A percentile compares a stretch with the other conserved stretches of the same genome.
These are phyloP conservation scores for Extremus antarcticus DNA, from an alignment of 495 filamentous ascomycete genomes.

Conservation along the genomic window DNA sequence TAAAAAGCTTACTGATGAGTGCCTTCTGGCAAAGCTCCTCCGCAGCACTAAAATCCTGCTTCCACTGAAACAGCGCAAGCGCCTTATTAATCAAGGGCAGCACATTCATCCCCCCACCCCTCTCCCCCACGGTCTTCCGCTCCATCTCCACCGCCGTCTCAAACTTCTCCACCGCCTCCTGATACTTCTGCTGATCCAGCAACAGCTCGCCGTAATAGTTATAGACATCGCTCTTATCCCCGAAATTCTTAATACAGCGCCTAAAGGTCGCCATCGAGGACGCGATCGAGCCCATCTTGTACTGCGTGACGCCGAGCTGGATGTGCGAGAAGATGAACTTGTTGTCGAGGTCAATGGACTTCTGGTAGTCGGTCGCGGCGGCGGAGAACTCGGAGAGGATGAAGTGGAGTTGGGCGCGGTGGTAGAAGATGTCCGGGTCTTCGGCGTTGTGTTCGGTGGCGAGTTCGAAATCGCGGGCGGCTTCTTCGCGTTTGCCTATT, in stretches of 20 bases:
- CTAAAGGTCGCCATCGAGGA: slow-evolving; percentile 98
- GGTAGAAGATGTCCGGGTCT: slow-evolving; percentile 98
- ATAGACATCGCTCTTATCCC: slow-evolving; percentile 92
- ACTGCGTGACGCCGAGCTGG: slow-evolving; percentile 97
- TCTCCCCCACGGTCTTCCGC: slow-evolving; percentile 54
- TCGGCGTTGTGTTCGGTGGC: slow-evolving; percentile 75
- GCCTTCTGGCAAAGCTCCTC: slow-evolving; percentile 96
- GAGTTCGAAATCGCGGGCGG: slow-evolving; percentile 75
- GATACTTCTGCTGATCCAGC: slow-evolving; percentile 88
- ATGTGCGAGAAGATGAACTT: slow-evolving; percentile 99
- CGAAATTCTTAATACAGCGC: slow-evolving; percentile 95
- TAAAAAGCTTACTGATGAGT: slow-evolving; percentile 69
- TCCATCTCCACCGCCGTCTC: slow-evolving; percentile 97
- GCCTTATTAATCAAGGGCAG: slow-evolving; percentile 98
- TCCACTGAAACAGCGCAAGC: slow-evolving; percentile 93
- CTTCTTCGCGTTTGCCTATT: slow-evolving; percentile 72
- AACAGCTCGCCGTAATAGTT: slow-evolving; percentile 99
- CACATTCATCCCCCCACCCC: slow-evolving; percentile 92
- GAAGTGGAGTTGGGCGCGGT: slow-evolving; percentile 97
- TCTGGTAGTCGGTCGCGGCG: slow-evolving; percentile 96
- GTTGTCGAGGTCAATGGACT: slow-evolving; percentile 91
- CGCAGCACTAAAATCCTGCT: slow-evolving; percentile 86
- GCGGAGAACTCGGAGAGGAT: slow-evolving; percentile 87
- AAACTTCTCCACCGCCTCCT: slow-evolving; percentile 96
- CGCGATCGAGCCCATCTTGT: slow-evolving; percentile 98